Conservation (phyloP, 2,329 filamentous ascomycete species). For the Cordyceps cateniannulata region DNA sequence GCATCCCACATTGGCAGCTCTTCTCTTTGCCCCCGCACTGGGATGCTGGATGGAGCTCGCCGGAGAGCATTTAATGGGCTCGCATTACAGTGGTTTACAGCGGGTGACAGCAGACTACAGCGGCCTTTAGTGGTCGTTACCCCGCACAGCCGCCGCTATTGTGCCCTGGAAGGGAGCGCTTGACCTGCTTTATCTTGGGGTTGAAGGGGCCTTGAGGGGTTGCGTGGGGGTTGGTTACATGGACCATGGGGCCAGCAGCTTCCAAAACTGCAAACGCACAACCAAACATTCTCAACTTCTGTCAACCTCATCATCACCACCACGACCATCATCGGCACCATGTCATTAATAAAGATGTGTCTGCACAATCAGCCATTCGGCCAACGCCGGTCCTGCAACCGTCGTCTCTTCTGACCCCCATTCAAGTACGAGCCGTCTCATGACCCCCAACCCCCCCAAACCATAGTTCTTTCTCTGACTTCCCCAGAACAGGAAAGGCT, state of each 20-base stretch:
- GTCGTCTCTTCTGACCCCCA: background rate
- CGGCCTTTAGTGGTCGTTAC: background rate
- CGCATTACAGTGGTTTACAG: background rate
- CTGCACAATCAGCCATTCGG: background rate
- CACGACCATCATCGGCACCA: background rate
- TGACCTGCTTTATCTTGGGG: no score
- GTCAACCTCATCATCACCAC: background rate
- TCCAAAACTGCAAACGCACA: background rate
- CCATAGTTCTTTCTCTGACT: background rate
- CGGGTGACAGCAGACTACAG: background rate
- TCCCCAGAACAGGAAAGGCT: background rate
- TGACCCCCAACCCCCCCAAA: background rate
- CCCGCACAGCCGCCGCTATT: background rate
- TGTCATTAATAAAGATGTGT: background rate
- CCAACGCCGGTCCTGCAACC: background rate
- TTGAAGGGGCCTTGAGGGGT: no score
- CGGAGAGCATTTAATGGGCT: background rate
- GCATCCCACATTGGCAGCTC: background rate
- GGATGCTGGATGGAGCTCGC: background rate
- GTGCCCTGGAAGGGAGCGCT: background rate
- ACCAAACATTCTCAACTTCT: background rate
- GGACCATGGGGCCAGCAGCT: background rate
- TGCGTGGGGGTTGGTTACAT: no score
- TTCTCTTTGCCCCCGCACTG: background rate
- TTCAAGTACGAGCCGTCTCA: background rate